Evolutionary conservation across 345 rosid species (phyloP).

Genomic region (Hirschfeldia incana): DNA sequence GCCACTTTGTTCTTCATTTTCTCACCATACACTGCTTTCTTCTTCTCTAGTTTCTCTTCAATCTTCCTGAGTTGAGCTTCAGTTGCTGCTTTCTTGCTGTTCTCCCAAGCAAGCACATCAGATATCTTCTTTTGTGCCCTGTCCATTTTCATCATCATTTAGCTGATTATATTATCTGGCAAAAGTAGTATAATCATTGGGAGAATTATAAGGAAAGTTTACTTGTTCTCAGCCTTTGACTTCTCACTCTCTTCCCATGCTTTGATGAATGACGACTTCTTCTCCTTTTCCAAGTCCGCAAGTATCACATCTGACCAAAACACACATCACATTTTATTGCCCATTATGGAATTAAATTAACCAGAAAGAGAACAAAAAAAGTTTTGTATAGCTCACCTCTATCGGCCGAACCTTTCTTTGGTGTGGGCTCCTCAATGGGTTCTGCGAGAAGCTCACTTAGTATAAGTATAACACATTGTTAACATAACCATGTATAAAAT

Average conservation of each 20-base stretch:
- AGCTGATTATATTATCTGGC: not conserved
- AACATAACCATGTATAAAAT: not conserved
- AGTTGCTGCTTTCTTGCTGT: slow-evolving; percentile 71
- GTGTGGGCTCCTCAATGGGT: slow-evolving; percentile 48
- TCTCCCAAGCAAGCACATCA: slow-evolving; percentile 78
- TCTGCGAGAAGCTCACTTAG: slow-evolving; percentile 47
- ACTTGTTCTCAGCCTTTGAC: slow-evolving; percentile 84
- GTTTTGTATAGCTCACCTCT: slow-evolving; percentile 50
- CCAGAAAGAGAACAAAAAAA: not conserved
- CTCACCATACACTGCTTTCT: slow-evolving; percentile 82
- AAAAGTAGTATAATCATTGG: not conserved
- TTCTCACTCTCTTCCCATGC: slow-evolving; percentile 98
- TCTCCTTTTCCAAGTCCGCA: slow-evolving; percentile 76
- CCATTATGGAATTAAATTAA: not conserved
- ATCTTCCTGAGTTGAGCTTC: slow-evolving; percentile 77
- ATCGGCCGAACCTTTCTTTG: slow-evolving; percentile 55
- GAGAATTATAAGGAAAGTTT: not conserved
- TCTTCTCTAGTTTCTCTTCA: slow-evolving; percentile 83
- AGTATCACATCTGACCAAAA: slow-evolving; percentile 72
- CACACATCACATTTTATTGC: not conserved
- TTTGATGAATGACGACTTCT: slow-evolving; percentile 59
- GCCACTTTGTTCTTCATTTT: slow-evolving; percentile 82
- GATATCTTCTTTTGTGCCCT: slow-evolving; percentile 87
- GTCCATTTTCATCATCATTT: slow-evolving; percentile 27
- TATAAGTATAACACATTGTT: not conserved